Evolutionary conservation across 2,329 filamentous ascomycete genomes (phyloP), one percentile per base, ranked within the genome.

Genomic region (Fusarium begoniae): DNA sequence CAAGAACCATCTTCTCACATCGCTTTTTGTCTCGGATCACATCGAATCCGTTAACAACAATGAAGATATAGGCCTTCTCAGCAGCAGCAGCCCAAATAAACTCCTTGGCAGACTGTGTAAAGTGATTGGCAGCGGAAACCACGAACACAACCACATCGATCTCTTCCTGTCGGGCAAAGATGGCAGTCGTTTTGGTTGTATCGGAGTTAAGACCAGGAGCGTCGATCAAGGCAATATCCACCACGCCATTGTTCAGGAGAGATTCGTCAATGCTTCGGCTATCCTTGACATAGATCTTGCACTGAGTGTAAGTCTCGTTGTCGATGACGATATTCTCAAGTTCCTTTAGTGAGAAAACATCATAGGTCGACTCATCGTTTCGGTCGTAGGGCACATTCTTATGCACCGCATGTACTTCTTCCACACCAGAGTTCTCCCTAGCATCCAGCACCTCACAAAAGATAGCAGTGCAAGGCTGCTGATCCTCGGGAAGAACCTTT

Each of bases 111-210:
- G 96, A 98, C 62, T 97, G 91, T 0, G 96, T 99, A 80, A 99
- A 98, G 83, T 99, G 96, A 75, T 99, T 99, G 32, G 96, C 95
- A 6, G 96, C 96, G 17, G 95, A 98, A 10, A 99, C 96, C 40
- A 99, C 96, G 78, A 99, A 99, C 0, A 99, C 95, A 2, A 99
- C 96, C 0, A 99, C 96, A 78, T 99, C 96, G 73, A 99, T 99
- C 83, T 99, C 96, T 82, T 99, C 96, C 80, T 99, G 96, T 65
- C 96, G 89, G 30, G 96, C 96, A 82, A 99, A 99, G 12, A 99
- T 93, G 26, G 96, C 96, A 3, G 96, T 99, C 0, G 96, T 99
- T 85, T 98, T 97, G 51, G 98, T 91, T 3, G 96, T 98, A 81
- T 99, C 96, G 28, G 94, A 94, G 83, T 99, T 99, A 60, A 99